These are phyloP conservation scores for Conticribra guillardii DNA, from an alignment of 108 stramenopile species.

Conservation along the genomic window DNA sequence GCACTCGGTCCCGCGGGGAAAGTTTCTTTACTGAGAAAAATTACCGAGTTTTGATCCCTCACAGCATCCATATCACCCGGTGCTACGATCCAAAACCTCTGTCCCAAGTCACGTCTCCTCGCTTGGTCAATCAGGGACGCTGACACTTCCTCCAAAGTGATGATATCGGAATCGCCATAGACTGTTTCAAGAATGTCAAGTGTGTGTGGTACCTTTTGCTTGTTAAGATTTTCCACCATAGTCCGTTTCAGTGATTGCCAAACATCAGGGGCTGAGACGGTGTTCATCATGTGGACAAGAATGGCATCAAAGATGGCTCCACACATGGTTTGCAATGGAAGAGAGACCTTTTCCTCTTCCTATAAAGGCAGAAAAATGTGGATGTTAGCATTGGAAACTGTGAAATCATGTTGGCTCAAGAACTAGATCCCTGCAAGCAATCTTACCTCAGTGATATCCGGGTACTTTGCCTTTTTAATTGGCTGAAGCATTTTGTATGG, in stretches of 20 bases:
- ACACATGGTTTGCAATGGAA: conserved; percentile 91
- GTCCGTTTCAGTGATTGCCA: conserved; percentile 89
- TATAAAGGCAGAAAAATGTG: not conserved
- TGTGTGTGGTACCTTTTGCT: conserved; percentile 87
- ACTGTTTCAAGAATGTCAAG: conserved; percentile 81
- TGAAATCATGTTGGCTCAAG: not conserved
- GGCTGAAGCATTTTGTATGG: conserved; percentile 86
- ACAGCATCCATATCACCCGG: conserved; percentile 57
- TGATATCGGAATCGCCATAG: conserved; percentile 86
- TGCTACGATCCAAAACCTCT: conserved; percentile 53
- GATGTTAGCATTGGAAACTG: not conserved
- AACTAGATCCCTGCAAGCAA: not conserved
- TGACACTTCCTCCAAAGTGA: conserved; percentile 93
- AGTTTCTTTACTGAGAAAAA: conserved; percentile 53
- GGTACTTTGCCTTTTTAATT: conserved; percentile 91
- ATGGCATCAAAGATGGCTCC: conserved; percentile 94
- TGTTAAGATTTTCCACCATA: conserved; percentile 90
- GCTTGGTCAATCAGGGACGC: conserved; percentile 83
- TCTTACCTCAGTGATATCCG: conserved; percentile 74
- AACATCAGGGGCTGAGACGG: conserved; percentile 59
- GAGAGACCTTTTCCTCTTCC: conserved; percentile 83
- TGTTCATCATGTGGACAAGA: conserved; percentile 95
- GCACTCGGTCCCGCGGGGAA: conserved; percentile 46
- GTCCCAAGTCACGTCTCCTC: conserved; percentile 41
- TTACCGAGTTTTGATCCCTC: conserved; percentile 77